A percentile compares a stretch with the other conserved stretches of the same genome.
Conservation (phyloP, 2,329 filamentous ascomycete genomes). For the Cytospora paraplurivora region DNA sequence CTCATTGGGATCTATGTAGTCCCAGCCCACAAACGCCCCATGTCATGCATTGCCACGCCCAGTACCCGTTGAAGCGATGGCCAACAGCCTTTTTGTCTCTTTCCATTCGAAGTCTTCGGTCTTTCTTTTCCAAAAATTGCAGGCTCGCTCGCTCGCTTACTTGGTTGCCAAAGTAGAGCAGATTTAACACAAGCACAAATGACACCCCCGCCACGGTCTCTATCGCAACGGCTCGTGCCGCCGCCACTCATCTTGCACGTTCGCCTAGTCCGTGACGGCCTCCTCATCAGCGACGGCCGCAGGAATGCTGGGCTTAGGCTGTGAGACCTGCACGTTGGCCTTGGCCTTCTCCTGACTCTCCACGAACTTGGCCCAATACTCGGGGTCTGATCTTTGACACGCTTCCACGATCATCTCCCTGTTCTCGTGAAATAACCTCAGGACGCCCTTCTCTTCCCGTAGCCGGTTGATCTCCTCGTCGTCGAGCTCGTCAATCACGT, state of each 20-base stretch:
- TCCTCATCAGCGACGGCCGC: slow-evolving; percentile 11
- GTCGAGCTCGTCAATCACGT: slow-evolving; percentile 64
- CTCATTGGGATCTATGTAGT: background rate
- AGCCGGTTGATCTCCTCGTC: slow-evolving; percentile 59
- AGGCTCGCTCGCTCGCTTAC: background rate
- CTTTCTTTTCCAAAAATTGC: background rate
- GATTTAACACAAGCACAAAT: slow-evolving; percentile 9
- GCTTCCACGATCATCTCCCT: slow-evolving; percentile 51
- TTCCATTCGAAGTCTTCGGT: background rate
- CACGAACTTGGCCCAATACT: slow-evolving; percentile 65
- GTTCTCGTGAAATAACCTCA: slow-evolving; percentile 63
- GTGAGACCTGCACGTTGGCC: slow-evolving; percentile 50
- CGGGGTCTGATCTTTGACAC: slow-evolving; percentile 63
- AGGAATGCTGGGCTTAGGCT: slow-evolving; percentile 5
- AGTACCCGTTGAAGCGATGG: background rate
- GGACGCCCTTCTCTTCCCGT: slow-evolving; percentile 59
- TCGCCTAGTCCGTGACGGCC: slow-evolving; percentile 11
- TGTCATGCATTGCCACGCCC: background rate
- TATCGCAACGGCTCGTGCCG: background rate
- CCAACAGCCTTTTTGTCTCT: background rate
- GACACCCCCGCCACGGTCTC: background rate
- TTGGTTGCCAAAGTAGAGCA: background rate
- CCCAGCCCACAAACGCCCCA: background rate
- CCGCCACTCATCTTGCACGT: background rate
- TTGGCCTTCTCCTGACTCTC: slow-evolving; percentile 63